Evolutionary conservation across 306 rosid species (phyloP).

Genomic region (Cicer bijugum): DNA sequence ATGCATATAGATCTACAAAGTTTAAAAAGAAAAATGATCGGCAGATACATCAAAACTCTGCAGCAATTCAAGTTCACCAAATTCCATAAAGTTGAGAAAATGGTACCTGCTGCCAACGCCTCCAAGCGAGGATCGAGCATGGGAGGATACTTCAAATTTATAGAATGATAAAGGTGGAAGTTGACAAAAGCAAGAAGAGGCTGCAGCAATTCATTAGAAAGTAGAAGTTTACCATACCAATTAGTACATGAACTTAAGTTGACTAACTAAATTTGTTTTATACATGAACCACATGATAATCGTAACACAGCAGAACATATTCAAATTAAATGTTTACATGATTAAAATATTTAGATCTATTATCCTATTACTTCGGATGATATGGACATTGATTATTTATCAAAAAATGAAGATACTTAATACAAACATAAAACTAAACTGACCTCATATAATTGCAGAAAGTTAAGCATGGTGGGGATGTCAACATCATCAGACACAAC

Average conservation of each 20-base stretch:
- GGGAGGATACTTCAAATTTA: slow-evolving; percentile 85
- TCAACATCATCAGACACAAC: slow-evolving; percentile 80
- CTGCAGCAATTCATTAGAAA: slow-evolving; percentile 49
- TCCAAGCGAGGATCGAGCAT: slow-evolving; percentile 79
- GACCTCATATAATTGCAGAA: slow-evolving; percentile 84
- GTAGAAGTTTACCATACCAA: slow-evolving; percentile 8
- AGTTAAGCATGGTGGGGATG: slow-evolving; percentile 70
- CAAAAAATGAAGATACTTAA: slow-evolving; percentile 12
- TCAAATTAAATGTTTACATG: not conserved
- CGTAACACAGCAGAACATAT: not conserved
- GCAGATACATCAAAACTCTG: not conserved
- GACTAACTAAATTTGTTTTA: slow-evolving; percentile 14
- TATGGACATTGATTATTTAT: not conserved
- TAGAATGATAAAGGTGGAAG: slow-evolving; percentile 75
- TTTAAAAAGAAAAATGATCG: slow-evolving; percentile 28
- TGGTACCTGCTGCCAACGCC: slow-evolving; percentile 78
- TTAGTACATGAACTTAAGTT: not conserved
- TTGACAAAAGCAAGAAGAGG: slow-evolving; percentile 78
- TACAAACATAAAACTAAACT: slow-evolving; percentile 24
- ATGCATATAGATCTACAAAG: slow-evolving; percentile 75
- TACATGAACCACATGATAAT: slow-evolving; percentile 2
- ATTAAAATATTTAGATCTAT: slow-evolving; percentile 1
- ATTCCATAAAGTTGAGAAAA: not conserved
- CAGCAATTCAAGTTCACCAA: slow-evolving; percentile 26
- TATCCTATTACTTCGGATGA: slow-evolving; percentile 1